Evolutionary conservation across 1,284 basidiomycete genomes (phyloP).

Genomic region (Ceratobasidium sp.): DNA sequence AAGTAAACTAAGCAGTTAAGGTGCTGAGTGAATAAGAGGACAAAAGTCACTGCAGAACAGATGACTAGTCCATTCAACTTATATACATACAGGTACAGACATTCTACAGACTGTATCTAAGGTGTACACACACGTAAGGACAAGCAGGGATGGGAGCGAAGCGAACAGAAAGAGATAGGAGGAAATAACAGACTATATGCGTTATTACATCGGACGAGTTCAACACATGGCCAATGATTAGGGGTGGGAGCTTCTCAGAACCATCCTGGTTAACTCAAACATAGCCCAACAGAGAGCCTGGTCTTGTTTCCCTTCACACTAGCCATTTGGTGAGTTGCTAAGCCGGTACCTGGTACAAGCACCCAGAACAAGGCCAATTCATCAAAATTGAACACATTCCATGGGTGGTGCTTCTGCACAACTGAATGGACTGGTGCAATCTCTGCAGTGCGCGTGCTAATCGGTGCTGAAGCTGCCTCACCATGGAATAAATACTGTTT

Average conservation of each 20-base stretch:
- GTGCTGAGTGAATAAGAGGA: too few relatives aligned
- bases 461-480: constrained; percentile 55
- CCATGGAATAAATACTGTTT: constrained; percentile 54
- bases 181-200: too few relatives aligned
- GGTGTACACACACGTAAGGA: too few relatives aligned
- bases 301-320: constrained; percentile 32
- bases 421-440: neutral
- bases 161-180: too few relatives aligned
- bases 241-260: constrained; percentile 50
- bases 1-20: too few relatives aligned
- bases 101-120: too few relatives aligned
- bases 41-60: too few relatives aligned
- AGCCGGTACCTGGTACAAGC: constrained; percentile 11
- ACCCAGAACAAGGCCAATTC: constrained; percentile 55
- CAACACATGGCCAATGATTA: constrained; percentile 56
- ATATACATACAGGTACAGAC: too few relatives aligned
- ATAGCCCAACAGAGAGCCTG: constrained; percentile 53
- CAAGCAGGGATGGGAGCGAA: too few relatives aligned
- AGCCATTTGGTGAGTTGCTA: constrained; percentile 32
- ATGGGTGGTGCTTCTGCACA: constrained; percentile 50
- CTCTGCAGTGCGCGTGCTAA: neutral
- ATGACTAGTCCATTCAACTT: too few relatives aligned
- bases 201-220: too few relatives aligned
- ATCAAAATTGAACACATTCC: constrained; percentile 57
- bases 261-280: constrained; percentile 52